Conservation (phyloP, 2,329 filamentous ascomycete genomes). For the Tolypocladium ophioglossoides region DNA sequence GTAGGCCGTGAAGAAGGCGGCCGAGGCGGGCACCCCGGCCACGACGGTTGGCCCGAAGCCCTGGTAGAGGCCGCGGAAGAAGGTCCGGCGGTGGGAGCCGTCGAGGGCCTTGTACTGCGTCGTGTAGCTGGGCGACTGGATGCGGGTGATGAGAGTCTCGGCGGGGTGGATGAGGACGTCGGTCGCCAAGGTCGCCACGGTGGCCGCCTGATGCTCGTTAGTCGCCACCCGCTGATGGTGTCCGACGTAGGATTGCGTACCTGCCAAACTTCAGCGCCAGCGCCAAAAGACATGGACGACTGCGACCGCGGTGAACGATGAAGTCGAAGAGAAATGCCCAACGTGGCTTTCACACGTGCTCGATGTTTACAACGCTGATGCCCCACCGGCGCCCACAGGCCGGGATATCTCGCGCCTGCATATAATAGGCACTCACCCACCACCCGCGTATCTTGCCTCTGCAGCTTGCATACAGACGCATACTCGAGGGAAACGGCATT, state of each 20-base stretch:
- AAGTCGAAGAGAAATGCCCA: not conserved
- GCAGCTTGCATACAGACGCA: not conserved
- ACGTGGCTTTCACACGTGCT: not conserved
- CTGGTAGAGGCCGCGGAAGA: constrained; percentile 9
- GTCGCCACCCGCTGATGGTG: not conserved
- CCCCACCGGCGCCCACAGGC: not conserved
- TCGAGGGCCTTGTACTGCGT: constrained; percentile 6
- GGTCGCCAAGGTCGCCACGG: constrained; percentile 2
- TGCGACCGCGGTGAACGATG: not conserved
- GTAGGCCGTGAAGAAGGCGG: constrained; percentile 10
- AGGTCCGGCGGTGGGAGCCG: constrained; percentile 3
- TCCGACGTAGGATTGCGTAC: not conserved
- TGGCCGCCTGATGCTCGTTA: constrained; percentile 1
- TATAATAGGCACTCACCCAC: not conserved
- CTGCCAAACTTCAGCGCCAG: not conserved
- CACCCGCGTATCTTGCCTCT: not conserved
- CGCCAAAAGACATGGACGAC: not conserved
- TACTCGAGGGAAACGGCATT: not conserved
- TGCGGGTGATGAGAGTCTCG: constrained; percentile 9
- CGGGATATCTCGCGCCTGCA: not conserved
- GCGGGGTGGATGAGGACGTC: constrained; percentile 9
- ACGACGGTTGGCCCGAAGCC: constrained; percentile 10
- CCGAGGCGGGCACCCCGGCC: constrained; percentile 6
- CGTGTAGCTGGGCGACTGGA: constrained; percentile 8
- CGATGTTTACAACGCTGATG: not conserved